Evolutionary conservation across 139 green algal species (phyloP).

Genomic region (Deuterostichococcus epilithicus): DNA sequence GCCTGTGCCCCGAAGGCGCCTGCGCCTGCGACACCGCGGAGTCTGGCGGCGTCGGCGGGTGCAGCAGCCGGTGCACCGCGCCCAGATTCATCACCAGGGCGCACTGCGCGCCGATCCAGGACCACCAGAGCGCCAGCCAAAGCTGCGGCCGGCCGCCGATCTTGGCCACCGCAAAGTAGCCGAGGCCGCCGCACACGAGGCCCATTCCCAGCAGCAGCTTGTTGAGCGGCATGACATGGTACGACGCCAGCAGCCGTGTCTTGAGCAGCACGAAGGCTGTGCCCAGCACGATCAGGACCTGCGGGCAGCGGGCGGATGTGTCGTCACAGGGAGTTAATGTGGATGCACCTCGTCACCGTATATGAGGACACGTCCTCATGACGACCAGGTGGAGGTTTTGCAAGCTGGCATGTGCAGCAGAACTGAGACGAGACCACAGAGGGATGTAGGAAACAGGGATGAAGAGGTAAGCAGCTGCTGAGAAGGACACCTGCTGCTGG

Average conservation of each 20-base stretch:
- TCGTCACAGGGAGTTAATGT: no score
- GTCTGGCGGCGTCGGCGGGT: neutral
- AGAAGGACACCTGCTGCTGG: no score
- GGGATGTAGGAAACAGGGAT: no score
- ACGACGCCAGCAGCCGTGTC: slow-evolving; percentile 12
- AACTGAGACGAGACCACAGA: no score
- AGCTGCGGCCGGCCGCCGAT: slow-evolving; percentile 19
- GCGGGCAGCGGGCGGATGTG: neutral
- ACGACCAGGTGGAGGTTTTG: no score
- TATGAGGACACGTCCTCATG: no score
- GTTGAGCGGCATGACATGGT: slow-evolving; percentile 25
- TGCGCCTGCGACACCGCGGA: no score
- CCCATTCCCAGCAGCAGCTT: slow-evolving; percentile 29
- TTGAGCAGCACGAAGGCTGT: slow-evolving; percentile 16
- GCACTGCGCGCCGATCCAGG: slow-evolving; percentile 26
- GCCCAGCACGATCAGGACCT: slow-evolving; percentile 8
- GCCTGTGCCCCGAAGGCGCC: neutral
- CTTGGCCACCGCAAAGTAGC: slow-evolving; percentile 21
- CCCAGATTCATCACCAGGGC: neutral
- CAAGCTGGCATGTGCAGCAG: no score
- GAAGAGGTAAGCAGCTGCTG: no score
- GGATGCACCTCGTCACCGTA: no score
- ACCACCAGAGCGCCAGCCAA: slow-evolving; percentile 32
- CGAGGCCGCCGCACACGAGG: slow-evolving; percentile 17
- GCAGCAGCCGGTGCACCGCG: neutral